Evolutionary conservation across 306 rosid genomes (phyloP).

Genomic region (Cucumis melo): DNA sequence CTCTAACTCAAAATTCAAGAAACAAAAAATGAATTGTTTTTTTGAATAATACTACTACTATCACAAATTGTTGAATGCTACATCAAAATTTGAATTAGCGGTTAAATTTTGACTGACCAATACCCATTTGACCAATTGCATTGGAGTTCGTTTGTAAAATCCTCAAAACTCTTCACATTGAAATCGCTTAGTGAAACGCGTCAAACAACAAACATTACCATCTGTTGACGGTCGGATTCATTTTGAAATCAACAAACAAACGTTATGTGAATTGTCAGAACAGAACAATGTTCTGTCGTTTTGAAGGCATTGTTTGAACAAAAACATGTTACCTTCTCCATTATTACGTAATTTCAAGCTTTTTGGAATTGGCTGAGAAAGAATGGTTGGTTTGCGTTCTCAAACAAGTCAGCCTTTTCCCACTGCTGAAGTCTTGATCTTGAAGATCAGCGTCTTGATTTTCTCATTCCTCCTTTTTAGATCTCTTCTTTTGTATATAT

Average conservation of each 20-base stretch:
- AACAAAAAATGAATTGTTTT: no score
- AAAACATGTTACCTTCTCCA: neutral
- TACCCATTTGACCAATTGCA: neutral
- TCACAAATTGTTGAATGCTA: neutral
- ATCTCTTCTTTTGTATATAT: neutral
- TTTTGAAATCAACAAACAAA: neutral
- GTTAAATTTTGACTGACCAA: neutral
- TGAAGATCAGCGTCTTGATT: neutral
- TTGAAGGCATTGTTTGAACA: neutral
- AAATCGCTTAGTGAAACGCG: neutral
- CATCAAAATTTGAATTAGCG: neutral
- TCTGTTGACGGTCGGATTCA: neutral
- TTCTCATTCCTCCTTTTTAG: neutral
- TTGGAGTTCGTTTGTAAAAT: neutral
- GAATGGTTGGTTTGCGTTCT: neutral
- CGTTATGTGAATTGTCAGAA: neutral
- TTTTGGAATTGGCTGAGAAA: neutral
- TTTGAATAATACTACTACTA: no score
- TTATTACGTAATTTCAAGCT: neutral
- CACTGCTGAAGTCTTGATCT: neutral
- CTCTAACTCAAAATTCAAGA: neutral
- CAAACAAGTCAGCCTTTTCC: neutral
- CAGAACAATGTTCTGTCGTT: neutral
- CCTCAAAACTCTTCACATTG: neutral
- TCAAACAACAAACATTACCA: neutral